A percentile compares a stretch with the other conserved stretches of the same genome.
phyloP scores from a whole-genome alignment of 2,329 filamentous ascomycete genomes.

The Claviceps sorghi region DNA sequence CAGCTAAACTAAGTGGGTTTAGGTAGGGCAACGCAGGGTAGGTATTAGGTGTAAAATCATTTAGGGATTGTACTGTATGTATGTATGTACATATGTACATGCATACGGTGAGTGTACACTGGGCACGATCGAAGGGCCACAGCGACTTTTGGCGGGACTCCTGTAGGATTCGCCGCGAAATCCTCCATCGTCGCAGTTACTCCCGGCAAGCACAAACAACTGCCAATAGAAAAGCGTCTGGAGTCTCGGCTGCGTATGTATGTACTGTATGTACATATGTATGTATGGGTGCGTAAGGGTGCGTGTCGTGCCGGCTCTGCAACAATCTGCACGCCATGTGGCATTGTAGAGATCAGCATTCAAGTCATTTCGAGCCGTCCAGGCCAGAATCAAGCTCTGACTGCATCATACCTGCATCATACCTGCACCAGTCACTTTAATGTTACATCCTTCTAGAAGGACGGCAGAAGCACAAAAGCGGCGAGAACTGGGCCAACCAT shows the following conservation, averaged over 20 bases:
- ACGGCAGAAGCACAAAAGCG: constrained; percentile 14
- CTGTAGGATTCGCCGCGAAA: background rate
- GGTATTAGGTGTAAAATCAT: no score
- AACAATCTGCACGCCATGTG: background rate
- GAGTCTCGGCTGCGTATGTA: no score
- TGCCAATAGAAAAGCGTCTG: background rate
- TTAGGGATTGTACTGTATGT: no score
- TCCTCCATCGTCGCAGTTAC: background rate
- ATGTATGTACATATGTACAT: no score
- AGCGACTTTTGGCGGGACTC: background rate
- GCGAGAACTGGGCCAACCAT: background rate
- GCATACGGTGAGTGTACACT: no score
- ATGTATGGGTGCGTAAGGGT: no score
- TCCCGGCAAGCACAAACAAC: background rate
- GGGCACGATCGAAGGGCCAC: background rate
- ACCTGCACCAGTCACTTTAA: background rate
- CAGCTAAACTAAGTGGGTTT: no score
- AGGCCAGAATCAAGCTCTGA: background rate
- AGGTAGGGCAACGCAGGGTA: no score
- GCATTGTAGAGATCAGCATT: background rate
- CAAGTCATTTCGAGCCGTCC: background rate
- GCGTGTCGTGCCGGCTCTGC: no score
- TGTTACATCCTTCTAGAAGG: constrained; percentile 15
- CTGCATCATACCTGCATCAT: background rate
- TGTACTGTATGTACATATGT: no score